Evolutionary conservation across 176 grass and related monocot genomes (phyloP), one percentile per base, ranked within the genome.

Genomic region (Triticum monococcum): DNA sequence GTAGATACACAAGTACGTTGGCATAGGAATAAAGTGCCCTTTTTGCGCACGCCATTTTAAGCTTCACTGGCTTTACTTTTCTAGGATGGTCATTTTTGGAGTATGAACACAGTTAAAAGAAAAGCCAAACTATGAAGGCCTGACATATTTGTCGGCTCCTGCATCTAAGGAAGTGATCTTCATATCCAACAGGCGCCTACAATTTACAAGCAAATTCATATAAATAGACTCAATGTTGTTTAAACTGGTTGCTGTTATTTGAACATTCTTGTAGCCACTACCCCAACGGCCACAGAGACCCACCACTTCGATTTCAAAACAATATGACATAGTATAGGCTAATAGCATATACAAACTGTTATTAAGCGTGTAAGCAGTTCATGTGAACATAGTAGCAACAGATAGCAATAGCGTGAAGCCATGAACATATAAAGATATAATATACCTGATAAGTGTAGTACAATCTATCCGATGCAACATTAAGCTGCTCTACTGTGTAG

Each of bases 401-500:
- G 23, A 77, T 30, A 60, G n/a, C 33, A 88, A 36, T 25, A 60
- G 12, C 9, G 67, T 17, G 7, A 64, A 86, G 30, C 30, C 37
- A 83, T 17, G 5, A 63, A 83, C 25, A 80, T 72, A 76, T 81
- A 66, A 70, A 68, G 12, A 74, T 22, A 73, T 2, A 67, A 37
- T 62, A 68, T 87, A 96, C 96, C 93, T 98, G 93, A 84, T 98
- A 96, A 50, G 90, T 98, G 87, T 96, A 98, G 85, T 92, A 98
- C 68, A 98, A 80, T 82, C 93, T 91, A 81, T 98, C 96, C 63
- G 93, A 98, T 80, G 96, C 92, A 67, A 88, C 89, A 88, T 98
- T 89, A 77, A 96, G 90, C 32, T 95, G 93, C 33, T 89, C 87
- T 62, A 80, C 89, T 46, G 90, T 89, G 91, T 98, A 98, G 70